Base-by-base conservation (phyloP, 192 early-diverging fungal species). In the Lobosporangium transversale region DNA sequence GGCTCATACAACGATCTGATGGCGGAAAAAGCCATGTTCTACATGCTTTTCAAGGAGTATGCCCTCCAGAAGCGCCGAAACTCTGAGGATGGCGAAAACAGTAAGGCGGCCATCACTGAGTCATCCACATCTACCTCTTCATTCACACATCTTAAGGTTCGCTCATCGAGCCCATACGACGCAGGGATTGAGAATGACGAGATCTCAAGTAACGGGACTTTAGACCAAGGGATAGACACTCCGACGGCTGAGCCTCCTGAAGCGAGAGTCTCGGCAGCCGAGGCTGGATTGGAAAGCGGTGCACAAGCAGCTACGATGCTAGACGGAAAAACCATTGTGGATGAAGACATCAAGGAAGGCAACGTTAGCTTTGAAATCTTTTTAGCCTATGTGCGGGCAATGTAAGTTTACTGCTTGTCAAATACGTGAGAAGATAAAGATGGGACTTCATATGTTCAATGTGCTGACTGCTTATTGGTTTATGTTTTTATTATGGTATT, bases 1-100 rank as follows among this genome's bases (percentile, higher is more conserved):
- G 93, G 91, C 12, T 53, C 81, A 0, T 89, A 87, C 64, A 21
- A 48, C 1, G 65, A 80, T 0, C 70, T 94, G 21, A 87, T 93
- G 70, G 24, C 29, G 3, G 18, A 7, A 2, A 45, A 47, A 0
- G 53, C 36, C n/a, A 31, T 61, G 1, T 76, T 85, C 17, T 85
- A 82, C 32, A 58, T 67, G 5, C 61, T 92, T 10, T 82, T 71
- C 78, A 65, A 59, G 29, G 70, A 74, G 23, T 74, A 74, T 21
- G 53, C 62, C 0, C 26, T 64, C 14, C 53, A 53, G 14, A 36
- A 71, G 9, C 53, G 69, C 44, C 30, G 45, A 30, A 21, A 51
- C 4, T 42, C 32, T 15, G 36, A 36, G 23, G 17, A 15, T 37
- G 53, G 18, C 21, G 9, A 17, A 21, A 55, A 53, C 7, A 33